Evolutionary conservation across 2,329 filamentous ascomycete genomes (phyloP).

Genomic region (Ophiostoma perfectum): DNA sequence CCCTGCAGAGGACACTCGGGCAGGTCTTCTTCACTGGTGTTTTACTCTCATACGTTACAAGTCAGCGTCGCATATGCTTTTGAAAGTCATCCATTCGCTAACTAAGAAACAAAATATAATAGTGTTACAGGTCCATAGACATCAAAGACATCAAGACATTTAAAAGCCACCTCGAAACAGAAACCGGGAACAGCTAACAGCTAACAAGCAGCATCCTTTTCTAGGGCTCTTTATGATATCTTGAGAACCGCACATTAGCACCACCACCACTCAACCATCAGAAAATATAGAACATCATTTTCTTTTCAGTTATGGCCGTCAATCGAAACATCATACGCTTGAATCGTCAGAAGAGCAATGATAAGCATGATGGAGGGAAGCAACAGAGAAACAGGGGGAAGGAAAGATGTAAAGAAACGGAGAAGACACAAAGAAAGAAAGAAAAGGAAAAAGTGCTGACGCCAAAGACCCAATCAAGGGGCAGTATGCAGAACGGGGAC

Average conservation of each 20-base stretch:
- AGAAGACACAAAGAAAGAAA: background rate
- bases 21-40: too few relatives aligned
- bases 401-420: background rate
- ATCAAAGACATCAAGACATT: background rate
- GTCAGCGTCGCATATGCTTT: background rate
- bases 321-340: background rate
- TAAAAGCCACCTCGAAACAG: too few relatives aligned
- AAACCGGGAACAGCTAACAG: too few relatives aligned
- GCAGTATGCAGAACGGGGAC: background rate
- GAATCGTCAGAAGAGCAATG: too few relatives aligned
- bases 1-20: too few relatives aligned
- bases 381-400: background rate
- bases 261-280: background rate
- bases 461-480: background rate
- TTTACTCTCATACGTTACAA: too few relatives aligned
- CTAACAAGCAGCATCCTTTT: background rate
- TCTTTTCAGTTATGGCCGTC: background rate
- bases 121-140: constrained; percentile 7
- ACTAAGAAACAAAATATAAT: background rate
- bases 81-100: constrained; percentile 9
- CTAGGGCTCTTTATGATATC: background rate
- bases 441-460: background rate
- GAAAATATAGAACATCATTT: background rate
- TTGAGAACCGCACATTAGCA: background rate
- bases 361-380: background rate